Base-by-base conservation (phyloP, 2,329 filamentous ascomycete species). In the Amesomyces nigricolor region DNA sequence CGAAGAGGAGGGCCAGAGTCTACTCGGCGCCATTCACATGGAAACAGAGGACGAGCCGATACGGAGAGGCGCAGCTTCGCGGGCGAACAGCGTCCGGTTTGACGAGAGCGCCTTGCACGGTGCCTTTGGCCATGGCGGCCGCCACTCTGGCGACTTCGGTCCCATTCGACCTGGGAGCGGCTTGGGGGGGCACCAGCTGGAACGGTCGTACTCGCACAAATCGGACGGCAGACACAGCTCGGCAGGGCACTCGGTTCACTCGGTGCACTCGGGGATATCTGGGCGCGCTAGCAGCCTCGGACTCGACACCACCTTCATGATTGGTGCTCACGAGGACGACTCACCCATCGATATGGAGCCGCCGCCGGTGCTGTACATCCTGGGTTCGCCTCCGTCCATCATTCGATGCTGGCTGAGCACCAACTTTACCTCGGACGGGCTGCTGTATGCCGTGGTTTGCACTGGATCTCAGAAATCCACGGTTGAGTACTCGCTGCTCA, bases 81-180 rank as follows among this genome's bases (percentile, higher is more conserved):
- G 94, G 64, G 92, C 94, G 47, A 97, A 97, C 69, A 97, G 94
- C 67, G 94, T 99, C 63, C 88, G 94, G 38, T 99, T 99, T 66
- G 94, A 97, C 67, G 92, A 97, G 69, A 96, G 90, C 67, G 91
- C 92, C 13, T 84, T 96, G 64, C 91, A 96, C 64, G 88, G 89
- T 47, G 91, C 82, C 69, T 95, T 94, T 39, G 74, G 74, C 38
- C 89, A 95, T 66, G 84, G 83, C 61, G 88, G 87, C 57, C 84
- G 92, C 44, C 87, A 91, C 54, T 92, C 89, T 11, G 83, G 88
- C 46, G 94, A 97, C 54, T 87, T 95, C 62, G 83, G 85, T 40
- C 87, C 88, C 26, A 76, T 84, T 47, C 80, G 92, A 50, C 91
- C 89, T 19, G 82, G 85, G 22, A 95, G 90, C 69, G 87, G 89